phyloP scores from a whole-genome alignment of 768 basidiomycete species.

The Mycena maculata region DNA sequence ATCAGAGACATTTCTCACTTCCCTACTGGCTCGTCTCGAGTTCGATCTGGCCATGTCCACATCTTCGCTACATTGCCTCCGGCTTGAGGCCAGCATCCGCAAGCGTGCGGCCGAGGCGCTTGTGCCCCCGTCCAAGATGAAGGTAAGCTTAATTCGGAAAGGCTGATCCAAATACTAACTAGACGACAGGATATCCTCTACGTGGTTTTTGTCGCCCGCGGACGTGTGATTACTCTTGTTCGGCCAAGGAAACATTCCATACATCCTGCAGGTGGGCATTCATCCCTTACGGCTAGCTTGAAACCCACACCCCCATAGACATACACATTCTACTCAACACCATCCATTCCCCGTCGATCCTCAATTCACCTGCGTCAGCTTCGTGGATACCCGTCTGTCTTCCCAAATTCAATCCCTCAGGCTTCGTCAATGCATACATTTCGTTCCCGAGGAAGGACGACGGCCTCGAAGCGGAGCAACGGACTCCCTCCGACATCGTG shows the following conservation, averaged over 20 bases:
- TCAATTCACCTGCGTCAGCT: slow-evolving; percentile 81
- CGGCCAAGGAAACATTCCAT: slow-evolving; percentile 94
- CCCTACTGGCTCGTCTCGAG: slow-evolving; percentile 77
- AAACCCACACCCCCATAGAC: slow-evolving; percentile 57
- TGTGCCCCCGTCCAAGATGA: slow-evolving; percentile 84
- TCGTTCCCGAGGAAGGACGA: slow-evolving; percentile 69
- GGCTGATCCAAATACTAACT: not conserved
- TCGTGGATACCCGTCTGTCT: slow-evolving; percentile 97
- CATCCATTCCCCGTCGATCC: slow-evolving; percentile 82
- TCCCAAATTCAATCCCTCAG: slow-evolving; percentile 90
- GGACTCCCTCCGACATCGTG: slow-evolving; percentile 25
- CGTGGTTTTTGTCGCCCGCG: slow-evolving; percentile 83
- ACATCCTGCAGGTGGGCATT: slow-evolving; percentile 83
- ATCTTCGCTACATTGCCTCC: slow-evolving; percentile 84
- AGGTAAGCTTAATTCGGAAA: slow-evolving; percentile 55
- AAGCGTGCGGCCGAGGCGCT: slow-evolving; percentile 83
- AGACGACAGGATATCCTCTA: slow-evolving; percentile 86
- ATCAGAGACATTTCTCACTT: slow-evolving; percentile 82
- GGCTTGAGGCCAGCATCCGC: slow-evolving; percentile 75
- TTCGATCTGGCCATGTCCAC: slow-evolving; percentile 84
- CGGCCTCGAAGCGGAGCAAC: slow-evolving; percentile 32
- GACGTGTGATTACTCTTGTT: slow-evolving; percentile 85
- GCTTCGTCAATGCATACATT: slow-evolving; percentile 93
- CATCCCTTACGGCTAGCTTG: not conserved
- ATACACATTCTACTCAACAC: slow-evolving; percentile 95